phyloP scores from a whole-genome alignment of 2,329 filamentous ascomycete genomes.

The Tricladium varicosporioides region DNA sequence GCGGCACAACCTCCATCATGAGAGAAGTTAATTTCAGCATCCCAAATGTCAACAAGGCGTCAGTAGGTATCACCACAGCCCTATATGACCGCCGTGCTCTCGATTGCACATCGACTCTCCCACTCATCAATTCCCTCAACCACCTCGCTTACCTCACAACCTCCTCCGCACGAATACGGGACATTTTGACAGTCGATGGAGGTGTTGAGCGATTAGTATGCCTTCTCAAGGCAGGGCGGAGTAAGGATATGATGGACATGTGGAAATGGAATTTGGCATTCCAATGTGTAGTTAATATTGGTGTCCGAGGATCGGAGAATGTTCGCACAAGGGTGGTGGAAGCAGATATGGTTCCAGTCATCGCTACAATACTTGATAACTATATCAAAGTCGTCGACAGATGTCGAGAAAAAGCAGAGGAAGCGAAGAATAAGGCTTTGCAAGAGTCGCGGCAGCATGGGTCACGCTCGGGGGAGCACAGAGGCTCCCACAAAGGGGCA shows the following conservation, averaged over 20 bases:
- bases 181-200: conserved; percentile 97
- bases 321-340: conserved; percentile 95
- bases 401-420: conserved; percentile 81
- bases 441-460: conserved; percentile 36
- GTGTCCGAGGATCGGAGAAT: conserved; percentile 89
- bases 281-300: conserved; percentile 98
- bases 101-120: conserved; percentile 96
- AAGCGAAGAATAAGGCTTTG: conserved; percentile 66
- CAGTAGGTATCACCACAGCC: conserved; percentile 96
- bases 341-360: conserved; percentile 98
- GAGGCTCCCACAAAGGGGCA: conserved; percentile 31
- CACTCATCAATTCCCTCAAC: conserved; percentile 97
- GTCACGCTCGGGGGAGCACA: conserved; percentile 28
- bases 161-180: conserved; percentile 92
- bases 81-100: conserved; percentile 96
- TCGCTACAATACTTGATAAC: conserved; percentile 96
- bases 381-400: conserved; percentile 97
- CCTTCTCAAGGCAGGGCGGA: conserved; percentile 95
- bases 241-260: conserved; percentile 99
- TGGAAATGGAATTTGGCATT: conserved; percentile 99
- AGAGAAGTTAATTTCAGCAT: conserved; percentile 99
- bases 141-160: conserved; percentile 98
- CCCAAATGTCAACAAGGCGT: conserved; percentile 98
- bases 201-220: conserved; percentile 95
- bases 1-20: conserved; percentile 60